Base-by-base conservation (phyloP, 2,329 filamentous ascomycete species). In the Colletotrichum australisinense region DNA sequence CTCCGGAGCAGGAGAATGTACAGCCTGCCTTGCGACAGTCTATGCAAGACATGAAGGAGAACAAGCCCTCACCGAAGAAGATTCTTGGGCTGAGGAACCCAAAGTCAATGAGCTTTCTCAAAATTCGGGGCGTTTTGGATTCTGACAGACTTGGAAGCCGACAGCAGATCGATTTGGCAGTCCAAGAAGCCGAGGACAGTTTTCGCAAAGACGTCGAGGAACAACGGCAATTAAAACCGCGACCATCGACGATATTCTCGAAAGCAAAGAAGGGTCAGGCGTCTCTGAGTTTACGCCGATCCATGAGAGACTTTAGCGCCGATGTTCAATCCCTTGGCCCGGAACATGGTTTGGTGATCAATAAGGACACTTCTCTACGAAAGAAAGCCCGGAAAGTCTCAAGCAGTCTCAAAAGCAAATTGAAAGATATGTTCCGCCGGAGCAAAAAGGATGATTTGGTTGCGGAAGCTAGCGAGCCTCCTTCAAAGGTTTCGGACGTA, bases 301-400 rank as follows among this genome's bases (percentile, higher is more conserved):
- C 89, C 56, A 82, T 90, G 42, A 63, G 58, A 38, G 32, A 68
- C 22, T 53, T 78, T 69, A 83, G 80, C 55, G 80, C 80, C 26
- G 81, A 79, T 55, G 75, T 82, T 11, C 80, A 80, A 11, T 26
- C 83, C 76, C 14, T 79, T 75, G 5, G 78, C 77, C 52, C 69
- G 2, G 24, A 58, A 24, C 56, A 38, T n/a, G 49, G 22, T 14
- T 55, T 71, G 16, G 59, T 65, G 4, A 19, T 46, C 30, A 66
- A 55, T 24, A 62, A 66, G 38, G 63, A 72, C 22, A 68, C 35
- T n/a, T 53, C 75, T 4, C 76, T 92, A 32, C 86, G 84, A 58
- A 82, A 83, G 35, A 91, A 88, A 63, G 88, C 89, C 12, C 86
- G 92, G 28, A 91, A 90, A 38, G 89, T 91, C 16, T 94, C 93